These are phyloP conservation scores for Ligustrum vulgare DNA, from an alignment of 257 asterid species.

Conservation along the genomic window DNA sequence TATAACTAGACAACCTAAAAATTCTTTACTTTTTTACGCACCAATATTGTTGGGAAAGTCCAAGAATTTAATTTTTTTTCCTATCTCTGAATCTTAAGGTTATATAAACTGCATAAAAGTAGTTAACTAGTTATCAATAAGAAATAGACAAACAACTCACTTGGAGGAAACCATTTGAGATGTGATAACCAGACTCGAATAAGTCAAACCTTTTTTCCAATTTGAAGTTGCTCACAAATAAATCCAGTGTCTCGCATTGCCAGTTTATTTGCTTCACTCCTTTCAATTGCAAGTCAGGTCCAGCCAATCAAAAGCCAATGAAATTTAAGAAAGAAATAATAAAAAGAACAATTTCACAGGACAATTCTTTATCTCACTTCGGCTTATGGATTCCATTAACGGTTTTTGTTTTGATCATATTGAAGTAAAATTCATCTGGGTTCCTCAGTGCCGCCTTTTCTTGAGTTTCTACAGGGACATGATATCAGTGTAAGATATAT, in stretches of 20 bases:
- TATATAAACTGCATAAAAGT: not conserved
- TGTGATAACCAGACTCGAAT: no score
- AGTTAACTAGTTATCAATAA: not conserved
- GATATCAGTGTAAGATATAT: no score
- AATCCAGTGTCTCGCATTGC: conserved; percentile 83
- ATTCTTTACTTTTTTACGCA: not conserved
- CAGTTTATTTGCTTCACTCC: conserved; percentile 74
- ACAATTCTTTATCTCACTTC: conserved; percentile 46
- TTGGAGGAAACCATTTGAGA: no score
- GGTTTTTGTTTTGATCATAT: conserved; percentile 64
- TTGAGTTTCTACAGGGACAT: conserved; percentile 62
- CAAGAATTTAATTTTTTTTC: not conserved
- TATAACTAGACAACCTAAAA: not conserved
- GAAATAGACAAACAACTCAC: no score
- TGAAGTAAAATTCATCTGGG: conserved; percentile 88
- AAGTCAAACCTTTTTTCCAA: conserved; percentile 67
- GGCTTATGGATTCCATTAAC: conserved; percentile 65
- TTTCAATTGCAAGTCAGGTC: conserved; percentile 28
- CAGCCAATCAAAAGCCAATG: not conserved
- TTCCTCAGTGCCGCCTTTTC: conserved; percentile 77
- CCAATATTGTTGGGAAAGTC: conserved; percentile 1
- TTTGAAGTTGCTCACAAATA: conserved; percentile 70
- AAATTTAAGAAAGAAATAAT: not conserved
- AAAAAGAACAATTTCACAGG: not conserved
- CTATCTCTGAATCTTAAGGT: not conserved